Evolutionary conservation across 164 flowering plant genomes (phyloP).

Genomic region (Macadamia tetraphylla): DNA sequence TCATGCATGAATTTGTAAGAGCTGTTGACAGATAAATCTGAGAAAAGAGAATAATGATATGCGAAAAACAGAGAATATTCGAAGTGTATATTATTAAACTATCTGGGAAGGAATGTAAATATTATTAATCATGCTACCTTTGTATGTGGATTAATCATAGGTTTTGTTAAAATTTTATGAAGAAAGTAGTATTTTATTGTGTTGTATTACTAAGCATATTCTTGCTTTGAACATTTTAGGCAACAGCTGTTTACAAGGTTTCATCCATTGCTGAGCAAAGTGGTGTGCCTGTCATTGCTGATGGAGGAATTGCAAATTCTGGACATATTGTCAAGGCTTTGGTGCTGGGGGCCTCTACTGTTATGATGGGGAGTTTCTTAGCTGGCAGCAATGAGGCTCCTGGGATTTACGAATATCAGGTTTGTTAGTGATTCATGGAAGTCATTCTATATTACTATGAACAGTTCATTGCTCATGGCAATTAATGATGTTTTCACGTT

Average conservation of each 20-base stretch:
- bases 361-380: constrained; percentile 94
- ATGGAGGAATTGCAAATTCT: constrained; percentile 94
- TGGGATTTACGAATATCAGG: constrained; percentile 65
- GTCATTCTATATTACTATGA: neutral
- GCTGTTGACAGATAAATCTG: too few relatives aligned
- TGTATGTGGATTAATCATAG: too few relatives aligned
- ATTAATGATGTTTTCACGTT: too few relatives aligned
- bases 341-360: constrained; percentile 76
- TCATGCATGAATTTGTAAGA: too few relatives aligned
- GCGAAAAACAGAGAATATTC: too few relatives aligned
- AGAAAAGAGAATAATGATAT: too few relatives aligned
- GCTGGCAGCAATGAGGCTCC: constrained; percentile 96
- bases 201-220: neutral
- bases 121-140: too few relatives aligned
- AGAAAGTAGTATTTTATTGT: too few relatives aligned
- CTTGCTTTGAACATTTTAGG: constrained; percentile 34
- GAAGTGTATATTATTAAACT: too few relatives aligned
- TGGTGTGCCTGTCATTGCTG: constrained; percentile 91
- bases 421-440: constrained; percentile 10
- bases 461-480: neutral
- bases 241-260: constrained; percentile 94
- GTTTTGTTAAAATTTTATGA: too few relatives aligned
- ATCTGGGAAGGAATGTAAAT: too few relatives aligned
- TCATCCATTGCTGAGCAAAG: constrained; percentile 62
- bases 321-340: constrained; percentile 97